Evolutionary conservation across 768 basidiomycete species (phyloP).

Genomic region (Lactarius vividus): DNA sequence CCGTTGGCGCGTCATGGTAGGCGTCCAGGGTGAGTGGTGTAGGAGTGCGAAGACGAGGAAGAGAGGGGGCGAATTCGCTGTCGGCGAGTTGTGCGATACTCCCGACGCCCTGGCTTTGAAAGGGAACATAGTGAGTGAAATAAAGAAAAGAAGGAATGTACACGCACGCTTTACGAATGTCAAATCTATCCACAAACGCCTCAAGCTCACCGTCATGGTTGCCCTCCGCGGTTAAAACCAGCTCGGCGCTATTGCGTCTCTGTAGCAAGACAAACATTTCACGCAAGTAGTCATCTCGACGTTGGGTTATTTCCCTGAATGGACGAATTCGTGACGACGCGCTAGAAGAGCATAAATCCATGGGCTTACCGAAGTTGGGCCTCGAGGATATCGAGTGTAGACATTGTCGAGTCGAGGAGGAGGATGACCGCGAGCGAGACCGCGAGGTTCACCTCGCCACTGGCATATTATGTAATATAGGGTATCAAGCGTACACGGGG

Average conservation of each 20-base stretch:
- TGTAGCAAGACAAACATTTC: constrained; percentile 70
- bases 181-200: constrained; percentile 55
- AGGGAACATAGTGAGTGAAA: constrained; percentile 13
- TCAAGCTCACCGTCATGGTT: constrained; percentile 42
- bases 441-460: not conserved
- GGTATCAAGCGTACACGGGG: constrained; percentile 27
- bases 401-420: constrained; percentile 11
- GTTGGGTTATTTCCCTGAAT: constrained; percentile 56
- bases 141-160: constrained; percentile 10
- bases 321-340: not conserved
- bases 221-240: constrained; percentile 41
- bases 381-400: constrained; percentile 10
- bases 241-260: constrained; percentile 46
- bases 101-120: constrained; percentile 37
- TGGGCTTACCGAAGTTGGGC: constrained; percentile 25
- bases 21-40: constrained; percentile 15
- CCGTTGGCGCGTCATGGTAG: constrained; percentile 5
- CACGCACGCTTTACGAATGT: constrained; percentile 51
- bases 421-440: not conserved
- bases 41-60: constrained; percentile 16
- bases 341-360: not conserved
- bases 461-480: constrained; percentile 14
- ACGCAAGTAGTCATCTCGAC: constrained; percentile 66
- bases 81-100: constrained; percentile 31
- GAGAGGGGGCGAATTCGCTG: constrained; percentile 29